Evolutionary conservation across 352 stramenopile species (phyloP).

Genomic region (Phytophthora kernoviae): DNA sequence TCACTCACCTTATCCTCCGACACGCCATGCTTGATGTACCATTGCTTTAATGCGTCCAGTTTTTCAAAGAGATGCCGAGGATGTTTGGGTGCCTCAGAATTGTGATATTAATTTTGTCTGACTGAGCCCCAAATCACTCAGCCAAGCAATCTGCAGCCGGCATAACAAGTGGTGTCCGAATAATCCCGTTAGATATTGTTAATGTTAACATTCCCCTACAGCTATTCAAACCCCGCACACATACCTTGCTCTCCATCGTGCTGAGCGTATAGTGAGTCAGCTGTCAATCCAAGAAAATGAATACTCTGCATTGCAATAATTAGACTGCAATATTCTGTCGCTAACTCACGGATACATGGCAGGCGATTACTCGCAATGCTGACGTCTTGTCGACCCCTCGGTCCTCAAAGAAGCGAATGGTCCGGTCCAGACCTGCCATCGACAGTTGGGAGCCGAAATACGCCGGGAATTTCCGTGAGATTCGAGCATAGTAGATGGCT

Average conservation of each 20-base stretch:
- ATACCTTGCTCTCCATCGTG: constrained; percentile 50
- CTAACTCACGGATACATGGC: constrained; percentile 14
- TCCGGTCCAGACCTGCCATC: constrained; percentile 33
- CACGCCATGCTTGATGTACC: constrained; percentile 48
- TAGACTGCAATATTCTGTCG: neutral
- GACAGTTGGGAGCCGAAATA: constrained; percentile 10
- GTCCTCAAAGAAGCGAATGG: constrained; percentile 32
- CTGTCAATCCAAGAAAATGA: constrained; percentile 8
- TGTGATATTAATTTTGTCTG: constrained; percentile 32
- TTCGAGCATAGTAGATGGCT: constrained; percentile 40
- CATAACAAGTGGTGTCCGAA: neutral
- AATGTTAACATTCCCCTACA: too few relatives aligned
- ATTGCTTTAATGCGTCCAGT: constrained; percentile 31
- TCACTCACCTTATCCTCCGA: constrained; percentile 28
- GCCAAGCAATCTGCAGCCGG: constrained; percentile 32
- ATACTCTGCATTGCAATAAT: constrained; percentile 1
- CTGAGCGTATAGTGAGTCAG: constrained; percentile 31
- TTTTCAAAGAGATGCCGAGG: constrained; percentile 40
- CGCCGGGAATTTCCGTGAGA: constrained; percentile 39
- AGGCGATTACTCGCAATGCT: constrained; percentile 38
- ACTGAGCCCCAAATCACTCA: constrained; percentile 37
- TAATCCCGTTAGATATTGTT: too few relatives aligned
- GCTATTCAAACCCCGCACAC: neutral
- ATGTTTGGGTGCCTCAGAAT: constrained; percentile 50
- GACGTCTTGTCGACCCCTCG: constrained; percentile 35